A percentile compares a stretch with the other conserved stretches of the same genome.
Evolutionary conservation across 1,284 basidiomycete species (phyloP).

Genomic region (Ceratobasidium sp.): DNA sequence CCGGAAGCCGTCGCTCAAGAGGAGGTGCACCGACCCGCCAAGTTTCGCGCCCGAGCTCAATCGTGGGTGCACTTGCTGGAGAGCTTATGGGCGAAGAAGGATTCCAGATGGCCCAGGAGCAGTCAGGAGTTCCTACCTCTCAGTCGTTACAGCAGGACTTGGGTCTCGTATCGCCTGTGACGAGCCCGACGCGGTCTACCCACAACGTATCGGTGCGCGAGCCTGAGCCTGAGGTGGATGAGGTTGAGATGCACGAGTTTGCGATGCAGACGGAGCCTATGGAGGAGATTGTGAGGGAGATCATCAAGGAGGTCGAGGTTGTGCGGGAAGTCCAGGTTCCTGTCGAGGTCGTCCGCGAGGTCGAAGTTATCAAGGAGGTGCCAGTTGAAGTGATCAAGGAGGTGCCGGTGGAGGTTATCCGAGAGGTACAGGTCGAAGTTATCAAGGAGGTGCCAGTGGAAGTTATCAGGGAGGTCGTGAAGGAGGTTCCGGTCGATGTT

Average conservation of each 20-base stretch:
- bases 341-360: constrained; percentile 46
- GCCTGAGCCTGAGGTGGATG: constrained; percentile 52
- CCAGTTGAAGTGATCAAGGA: constrained; percentile 47
- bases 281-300: constrained; percentile 42
- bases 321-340: constrained; percentile 52
- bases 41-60: constrained; percentile 67
- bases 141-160: constrained; percentile 50
- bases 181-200: constrained; percentile 58
- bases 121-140: constrained; percentile 9
- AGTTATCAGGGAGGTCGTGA: constrained; percentile 44
- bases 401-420: constrained; percentile 52
- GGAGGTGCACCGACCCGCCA: constrained; percentile 52
- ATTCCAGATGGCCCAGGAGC: constrained; percentile 17
- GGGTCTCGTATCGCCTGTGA: constrained; percentile 59
- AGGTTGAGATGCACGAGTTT: constrained; percentile 67
- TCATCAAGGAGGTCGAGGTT: constrained; percentile 51
- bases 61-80: constrained; percentile 72
- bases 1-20: constrained; percentile 58
- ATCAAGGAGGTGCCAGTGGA: constrained; percentile 46
- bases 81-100: constrained; percentile 61
- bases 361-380: constrained; percentile 49
- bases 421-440: constrained; percentile 36
- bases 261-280: constrained; percentile 68
- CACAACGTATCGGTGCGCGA: constrained; percentile 57
- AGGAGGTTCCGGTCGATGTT: constrained; percentile 54